Conservation (phyloP, 2,329 filamentous ascomycete species). For the Biscogniauxia sp. region DNA sequence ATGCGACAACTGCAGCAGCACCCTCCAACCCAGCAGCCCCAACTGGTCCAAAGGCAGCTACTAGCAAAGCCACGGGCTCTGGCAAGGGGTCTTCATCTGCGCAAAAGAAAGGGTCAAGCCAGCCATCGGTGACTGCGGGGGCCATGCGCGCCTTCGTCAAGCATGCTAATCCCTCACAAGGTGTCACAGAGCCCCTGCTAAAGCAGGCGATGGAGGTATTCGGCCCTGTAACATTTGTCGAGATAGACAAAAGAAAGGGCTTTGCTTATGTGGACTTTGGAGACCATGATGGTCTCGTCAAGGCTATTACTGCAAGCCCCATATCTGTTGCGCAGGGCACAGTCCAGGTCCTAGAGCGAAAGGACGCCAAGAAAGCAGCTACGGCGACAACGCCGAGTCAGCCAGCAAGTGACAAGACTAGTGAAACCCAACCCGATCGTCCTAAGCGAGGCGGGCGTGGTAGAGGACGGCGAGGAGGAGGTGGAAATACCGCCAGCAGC, state of each 20-base stretch:
- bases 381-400: conserved; percentile 13
- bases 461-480: conserved; percentile 30
- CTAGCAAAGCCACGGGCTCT: conserved; percentile 20
- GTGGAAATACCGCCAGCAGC: conserved; percentile 13
- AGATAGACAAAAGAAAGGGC: conserved; percentile 92
- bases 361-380: conserved; percentile 49
- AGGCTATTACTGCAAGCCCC: conserved; percentile 78
- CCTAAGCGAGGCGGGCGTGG: conserved; percentile 32
- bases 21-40: conserved; percentile 32
- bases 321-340: conserved; percentile 79
- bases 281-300: conserved; percentile 67
- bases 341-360: conserved; percentile 83
- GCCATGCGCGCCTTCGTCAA: conserved; percentile 73
- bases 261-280: conserved; percentile 92
- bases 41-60: conserved; percentile 28
- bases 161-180: conserved; percentile 84
- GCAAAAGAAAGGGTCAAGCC: conserved; percentile 33
- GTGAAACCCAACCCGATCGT: conserved; percentile 24
- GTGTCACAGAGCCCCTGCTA: conserved; percentile 80
- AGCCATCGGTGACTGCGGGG: conserved; percentile 37
- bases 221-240: conserved; percentile 73
- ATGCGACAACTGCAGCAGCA: conserved; percentile 20
- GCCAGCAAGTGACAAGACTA: conserved; percentile 22
- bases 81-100: conserved; percentile 20
- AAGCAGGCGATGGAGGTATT: conserved; percentile 71